Evolutionary conservation across 2,329 filamentous ascomycete species (phyloP).

Genomic region (Hypoxylon sp.): DNA sequence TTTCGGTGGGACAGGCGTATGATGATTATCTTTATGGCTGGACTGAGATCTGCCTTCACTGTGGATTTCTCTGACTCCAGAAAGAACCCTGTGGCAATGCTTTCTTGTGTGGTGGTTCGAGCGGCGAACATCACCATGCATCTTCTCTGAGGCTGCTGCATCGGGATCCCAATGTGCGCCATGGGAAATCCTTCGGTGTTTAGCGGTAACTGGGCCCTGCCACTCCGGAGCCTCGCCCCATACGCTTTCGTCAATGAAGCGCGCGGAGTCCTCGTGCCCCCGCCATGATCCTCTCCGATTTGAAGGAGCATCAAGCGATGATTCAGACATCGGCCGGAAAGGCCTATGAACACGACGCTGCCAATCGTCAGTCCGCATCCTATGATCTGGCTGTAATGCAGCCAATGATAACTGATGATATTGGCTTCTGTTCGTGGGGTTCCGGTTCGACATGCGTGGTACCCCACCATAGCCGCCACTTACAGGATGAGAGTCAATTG

Average conservation of each 20-base stretch:
- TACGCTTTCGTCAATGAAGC: not conserved
- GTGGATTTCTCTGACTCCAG: conserved; percentile 25
- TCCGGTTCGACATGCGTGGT: not conserved
- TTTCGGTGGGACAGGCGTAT: conserved; percentile 29
- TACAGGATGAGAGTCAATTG: conserved; percentile 10
- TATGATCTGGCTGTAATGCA: not conserved
- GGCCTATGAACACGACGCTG: conserved; percentile 9
- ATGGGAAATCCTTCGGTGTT: conserved; percentile 8
- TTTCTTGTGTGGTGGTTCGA: conserved; percentile 7
- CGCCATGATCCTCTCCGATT: conserved; percentile 1
- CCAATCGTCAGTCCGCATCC: not conserved
- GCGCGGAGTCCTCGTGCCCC: not conserved
- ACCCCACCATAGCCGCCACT: not conserved
- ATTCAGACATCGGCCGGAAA: conserved; percentile 8
- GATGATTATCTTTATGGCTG: conserved; percentile 21
- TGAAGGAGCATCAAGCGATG: not conserved
- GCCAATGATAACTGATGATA: conserved; percentile 3
- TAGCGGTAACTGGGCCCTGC: not conserved
- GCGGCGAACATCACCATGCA: conserved; percentile 13
- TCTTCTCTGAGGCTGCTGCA: conserved; percentile 8
- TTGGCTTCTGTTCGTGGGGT: conserved; percentile 2
- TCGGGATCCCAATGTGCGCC: conserved; percentile 17
- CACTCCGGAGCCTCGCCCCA: not conserved
- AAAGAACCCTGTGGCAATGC: conserved; percentile 15
- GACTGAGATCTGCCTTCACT: not conserved